Evolutionary conservation across 2,329 filamentous ascomycete genomes (phyloP).

Genomic region (Proliferodiscus dingleyae): DNA sequence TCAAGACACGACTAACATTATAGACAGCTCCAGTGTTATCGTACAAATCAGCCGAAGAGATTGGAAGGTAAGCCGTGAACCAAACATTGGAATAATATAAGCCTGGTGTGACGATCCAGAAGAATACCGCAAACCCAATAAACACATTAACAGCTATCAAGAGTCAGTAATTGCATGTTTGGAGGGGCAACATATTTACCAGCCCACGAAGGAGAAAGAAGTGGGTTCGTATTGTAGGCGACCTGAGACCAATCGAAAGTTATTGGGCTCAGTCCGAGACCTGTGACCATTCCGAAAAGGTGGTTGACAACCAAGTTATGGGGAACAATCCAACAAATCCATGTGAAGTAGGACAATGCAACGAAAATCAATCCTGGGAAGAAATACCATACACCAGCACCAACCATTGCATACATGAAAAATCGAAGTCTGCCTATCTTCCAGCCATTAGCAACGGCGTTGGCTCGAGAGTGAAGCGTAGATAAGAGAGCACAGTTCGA

Average conservation of each 20-base stretch:
- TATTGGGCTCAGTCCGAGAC: conserved; percentile 62
- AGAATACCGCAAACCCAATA: conserved; percentile 62
- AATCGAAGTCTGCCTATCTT: conserved; percentile 36
- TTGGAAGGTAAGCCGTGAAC: conserved; percentile 57
- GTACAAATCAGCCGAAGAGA: conserved; percentile 58
- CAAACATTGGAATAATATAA: conserved; percentile 63
- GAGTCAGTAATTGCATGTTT: background rate
- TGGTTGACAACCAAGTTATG: conserved; percentile 65
- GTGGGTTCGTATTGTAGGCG: conserved; percentile 27
- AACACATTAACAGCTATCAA: conserved; percentile 62
- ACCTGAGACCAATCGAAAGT: conserved; percentile 75
- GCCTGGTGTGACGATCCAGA: conserved; percentile 50
- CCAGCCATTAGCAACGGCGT: conserved; percentile 56
- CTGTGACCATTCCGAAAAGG: conserved; percentile 61
- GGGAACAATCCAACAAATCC: conserved; percentile 66
- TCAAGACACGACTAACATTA: conserved; percentile 59
- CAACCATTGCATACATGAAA: conserved; percentile 35
- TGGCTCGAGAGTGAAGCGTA: conserved; percentile 54
- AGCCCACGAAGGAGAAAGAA: conserved; percentile 60
- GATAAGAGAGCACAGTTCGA: conserved; percentile 17
- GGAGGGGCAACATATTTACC: background rate
- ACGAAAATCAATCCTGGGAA: conserved; percentile 58
- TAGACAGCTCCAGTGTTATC: conserved; percentile 44
- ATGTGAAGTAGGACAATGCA: conserved; percentile 65
- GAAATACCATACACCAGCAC: conserved; percentile 46